Base-by-base conservation (phyloP, 768 basidiomycete genomes). In the Tremella fuciformis region DNA sequence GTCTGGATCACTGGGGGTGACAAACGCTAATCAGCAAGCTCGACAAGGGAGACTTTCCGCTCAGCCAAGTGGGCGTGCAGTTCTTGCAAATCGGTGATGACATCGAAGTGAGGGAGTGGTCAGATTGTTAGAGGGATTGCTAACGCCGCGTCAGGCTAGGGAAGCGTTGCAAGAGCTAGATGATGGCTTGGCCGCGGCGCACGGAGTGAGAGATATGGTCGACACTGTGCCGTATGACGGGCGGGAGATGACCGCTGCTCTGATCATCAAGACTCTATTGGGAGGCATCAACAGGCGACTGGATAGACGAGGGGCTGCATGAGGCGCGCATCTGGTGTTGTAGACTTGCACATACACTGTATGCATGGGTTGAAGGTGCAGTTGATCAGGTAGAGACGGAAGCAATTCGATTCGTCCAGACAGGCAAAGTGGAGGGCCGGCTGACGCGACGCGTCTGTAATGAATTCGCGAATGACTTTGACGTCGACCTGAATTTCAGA, bases 1-100 rank as follows among this genome's bases (percentile, higher is more conserved):
- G 69, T 60, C 29, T 34, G 19, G 15, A 21, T 55, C 11, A 48
- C 49, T 54, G 21, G 50, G 57, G 50, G 57, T 57, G 29, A 34
- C 29, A 4, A 11, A 11, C 29, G 29, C 29, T 34, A 11, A 34
- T 34, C 4, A 9, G 40, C 2, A 42, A 57, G 52, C 79, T 88
- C 1, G 85, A 87, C 59, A 76, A 74, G 3, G 79, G 80, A 1
- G 73, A 82, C 46, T 82, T 80, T 63, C 84, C 84, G 0, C 75
- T 84, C 9, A 75, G 79, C 8, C 85, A 86, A 78, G 82, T 85
- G 8, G 85, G 86, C 0, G 82, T 87, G 25, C 86, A 87, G 62
- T 86, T 89, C 51, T 82, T 89, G 1, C 88, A 87, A 82, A 78
- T 87, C 16, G 87, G 86, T 71, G 64, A 78, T 40, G 70, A 76